These are phyloP conservation scores for Phytopythium kandeliae DNA, from an alignment of 352 stramenopile genomes.

Conservation along the genomic window DNA sequence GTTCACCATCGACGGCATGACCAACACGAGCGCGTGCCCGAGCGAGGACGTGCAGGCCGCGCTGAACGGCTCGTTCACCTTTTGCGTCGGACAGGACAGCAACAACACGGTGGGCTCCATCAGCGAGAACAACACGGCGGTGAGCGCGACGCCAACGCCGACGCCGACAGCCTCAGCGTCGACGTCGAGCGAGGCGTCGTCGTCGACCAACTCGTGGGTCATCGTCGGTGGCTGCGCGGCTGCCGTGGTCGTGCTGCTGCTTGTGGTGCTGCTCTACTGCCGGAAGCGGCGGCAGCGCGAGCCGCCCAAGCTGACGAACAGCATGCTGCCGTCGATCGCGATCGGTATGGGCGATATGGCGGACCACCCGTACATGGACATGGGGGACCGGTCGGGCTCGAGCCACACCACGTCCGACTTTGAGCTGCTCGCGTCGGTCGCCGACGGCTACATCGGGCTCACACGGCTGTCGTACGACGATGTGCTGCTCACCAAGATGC, in stretches of 20 bases:
- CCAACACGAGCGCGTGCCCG: slow-evolving; percentile 46
- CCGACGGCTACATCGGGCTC: slow-evolving; percentile 63
- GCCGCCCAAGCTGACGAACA: slow-evolving; percentile 47
- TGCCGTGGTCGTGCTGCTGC: slow-evolving; percentile 23
- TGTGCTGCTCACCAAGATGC: slow-evolving; percentile 63
- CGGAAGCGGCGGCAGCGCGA: slow-evolving; percentile 29
- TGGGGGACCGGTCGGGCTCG: slow-evolving; percentile 37
- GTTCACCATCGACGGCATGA: slow-evolving; percentile 48
- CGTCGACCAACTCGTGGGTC: slow-evolving; percentile 37
- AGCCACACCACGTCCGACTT: slow-evolving; percentile 75
- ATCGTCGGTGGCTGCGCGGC: slow-evolving; percentile 33
- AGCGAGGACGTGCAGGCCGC: slow-evolving; percentile 24
- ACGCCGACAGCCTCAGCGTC: background rate
- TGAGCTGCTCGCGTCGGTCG: slow-evolving; percentile 56
- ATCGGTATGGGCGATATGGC: slow-evolving; percentile 55
- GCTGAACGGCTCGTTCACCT: slow-evolving; percentile 54
- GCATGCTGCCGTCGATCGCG: slow-evolving; percentile 37
- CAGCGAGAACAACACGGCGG: slow-evolving; percentile 12
- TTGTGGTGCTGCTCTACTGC: slow-evolving; percentile 32
- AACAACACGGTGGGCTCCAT: slow-evolving; percentile 3
- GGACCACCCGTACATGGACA: slow-evolving; percentile 54
- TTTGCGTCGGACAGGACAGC: slow-evolving; percentile 30
- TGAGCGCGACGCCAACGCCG: slow-evolving; percentile 9
- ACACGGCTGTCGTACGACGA: slow-evolving; percentile 65
- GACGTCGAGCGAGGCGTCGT: slow-evolving; percentile 17